phyloP scores from a whole-genome alignment of 768 basidiomycete species.

The Mycena galericulata region DNA sequence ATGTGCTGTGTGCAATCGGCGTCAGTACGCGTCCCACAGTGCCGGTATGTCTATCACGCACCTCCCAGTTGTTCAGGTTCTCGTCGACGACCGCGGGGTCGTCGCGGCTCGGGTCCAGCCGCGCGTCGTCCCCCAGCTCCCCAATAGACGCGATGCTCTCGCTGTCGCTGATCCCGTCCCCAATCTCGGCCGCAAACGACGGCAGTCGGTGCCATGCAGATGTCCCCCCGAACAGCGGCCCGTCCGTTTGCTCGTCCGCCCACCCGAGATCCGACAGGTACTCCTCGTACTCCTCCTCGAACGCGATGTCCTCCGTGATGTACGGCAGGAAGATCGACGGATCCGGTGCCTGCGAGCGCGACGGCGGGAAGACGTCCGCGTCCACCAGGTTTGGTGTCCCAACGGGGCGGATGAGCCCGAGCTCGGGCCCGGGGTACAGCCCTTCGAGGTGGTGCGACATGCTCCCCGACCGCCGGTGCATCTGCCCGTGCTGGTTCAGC shows the following conservation, averaged over 20 bases:
- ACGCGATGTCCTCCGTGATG: constrained; percentile 93
- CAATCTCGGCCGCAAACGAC: constrained; percentile 80
- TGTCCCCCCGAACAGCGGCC: constrained; percentile 53
- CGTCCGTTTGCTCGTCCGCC: constrained; percentile 67
- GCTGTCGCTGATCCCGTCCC: constrained; percentile 92
- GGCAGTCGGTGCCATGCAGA: constrained; percentile 90
- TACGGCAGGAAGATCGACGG: constrained; percentile 89
- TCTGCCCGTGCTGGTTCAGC: constrained; percentile 61
- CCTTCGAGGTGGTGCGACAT: constrained; percentile 87
- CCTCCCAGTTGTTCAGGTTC: constrained; percentile 97
- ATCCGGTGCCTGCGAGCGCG: constrained; percentile 87
- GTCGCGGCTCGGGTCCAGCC: constrained; percentile 71
- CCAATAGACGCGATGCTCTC: constrained; percentile 94
- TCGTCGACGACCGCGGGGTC: constrained; percentile 77
- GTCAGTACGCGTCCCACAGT: constrained; percentile 42
- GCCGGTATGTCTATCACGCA: too few species aligned
- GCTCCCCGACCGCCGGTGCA: constrained; percentile 85
- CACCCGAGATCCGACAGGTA: constrained; percentile 90
- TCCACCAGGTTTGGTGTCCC: constrained; percentile 85
- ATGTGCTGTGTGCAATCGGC: constrained; percentile 73
- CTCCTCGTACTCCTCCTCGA: constrained; percentile 97
- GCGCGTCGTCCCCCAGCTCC: constrained; percentile 84
- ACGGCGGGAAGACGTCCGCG: constrained; percentile 95
- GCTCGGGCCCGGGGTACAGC: constrained; percentile 77
- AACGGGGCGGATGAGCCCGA: constrained; percentile 78